Evolutionary conservation across 768 basidiomycete genomes (phyloP).

Genomic region (Suillus discolor): DNA sequence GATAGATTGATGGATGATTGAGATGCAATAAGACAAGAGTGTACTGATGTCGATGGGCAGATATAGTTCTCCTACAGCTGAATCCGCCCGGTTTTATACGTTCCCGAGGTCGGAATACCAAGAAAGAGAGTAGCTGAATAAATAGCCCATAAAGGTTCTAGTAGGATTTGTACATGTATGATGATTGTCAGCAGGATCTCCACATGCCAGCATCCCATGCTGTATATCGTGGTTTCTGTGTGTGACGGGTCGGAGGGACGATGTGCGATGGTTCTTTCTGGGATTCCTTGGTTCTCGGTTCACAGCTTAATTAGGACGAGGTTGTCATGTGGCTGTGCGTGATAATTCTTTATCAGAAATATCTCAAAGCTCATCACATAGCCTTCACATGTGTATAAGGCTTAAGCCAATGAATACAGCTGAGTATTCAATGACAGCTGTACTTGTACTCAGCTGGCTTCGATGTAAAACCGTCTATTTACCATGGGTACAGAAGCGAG

Average conservation of each 20-base stretch:
- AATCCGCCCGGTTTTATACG: slow-evolving; percentile 30
- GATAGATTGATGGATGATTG: slow-evolving; percentile 1
- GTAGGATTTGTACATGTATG: slow-evolving; percentile 21
- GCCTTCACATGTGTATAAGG: background rate
- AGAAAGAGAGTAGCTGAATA: slow-evolving; percentile 30
- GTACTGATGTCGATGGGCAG: slow-evolving; percentile 13
- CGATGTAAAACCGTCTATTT: slow-evolving; percentile 4
- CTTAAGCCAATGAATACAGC: background rate
- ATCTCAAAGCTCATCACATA: slow-evolving; percentile 4
- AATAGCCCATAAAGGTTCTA: slow-evolving; percentile 31
- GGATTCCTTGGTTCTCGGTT: slow-evolving; percentile 17
- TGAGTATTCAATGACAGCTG: background rate
- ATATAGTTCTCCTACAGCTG: slow-evolving; percentile 8
- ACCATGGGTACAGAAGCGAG: slow-evolving; percentile 2
- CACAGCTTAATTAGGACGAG: slow-evolving; percentile 19
- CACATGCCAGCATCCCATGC: slow-evolving; percentile 27
- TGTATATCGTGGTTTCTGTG: slow-evolving; percentile 25
- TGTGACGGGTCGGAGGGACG: slow-evolving; percentile 18
- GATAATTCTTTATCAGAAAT: slow-evolving; percentile 31
- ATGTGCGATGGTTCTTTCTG: slow-evolving; percentile 22
- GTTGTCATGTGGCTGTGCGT: slow-evolving; percentile 34
- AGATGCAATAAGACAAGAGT: slow-evolving; percentile 2
- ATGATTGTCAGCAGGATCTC: slow-evolving; percentile 21
- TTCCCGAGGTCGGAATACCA: slow-evolving; percentile 25
- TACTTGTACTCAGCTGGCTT: slow-evolving; percentile 1